Base-by-base conservation (phyloP, 1,284 basidiomycete genomes). In the Fomes fomentarius region DNA sequence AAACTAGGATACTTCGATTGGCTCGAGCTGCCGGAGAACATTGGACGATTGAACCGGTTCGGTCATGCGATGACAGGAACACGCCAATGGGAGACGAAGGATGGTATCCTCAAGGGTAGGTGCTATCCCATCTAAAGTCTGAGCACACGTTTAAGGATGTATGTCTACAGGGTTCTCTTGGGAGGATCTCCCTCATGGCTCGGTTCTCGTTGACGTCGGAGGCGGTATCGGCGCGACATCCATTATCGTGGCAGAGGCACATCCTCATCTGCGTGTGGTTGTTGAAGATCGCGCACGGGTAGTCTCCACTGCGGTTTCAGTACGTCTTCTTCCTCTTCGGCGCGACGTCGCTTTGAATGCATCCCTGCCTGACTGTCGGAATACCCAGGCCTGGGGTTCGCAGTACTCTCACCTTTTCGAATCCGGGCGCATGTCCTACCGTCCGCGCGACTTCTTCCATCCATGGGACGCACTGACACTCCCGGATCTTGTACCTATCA, bases 151-250 rank as follows among this genome's bases (percentile, higher is more conserved):
- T n/a, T n/a, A n/a, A 15, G 19, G 4, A 14, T 3, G 3, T 4
- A 7, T 40, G 15, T 21, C 7, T 7, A 15, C 45, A 88, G 87
- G 79, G 8, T 88, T 87, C 61, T 80, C 84, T 57, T 89, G 87
- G 83, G 69, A 73, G 14, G 72, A 76, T 11, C 74, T 91, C 17
- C 76, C 78, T 2, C 68, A 64, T 24, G 78, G 78, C 5, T 33
- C 61, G 38, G 69, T 80, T 6, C 71, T 91, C 19, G 82, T 91
- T 7, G 88, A 91, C 60, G 87, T 91, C 4, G 89, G 88, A 0
- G 87, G 88, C 5, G 88, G 89, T 1, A 85, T 89, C 43, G 89
- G 89, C 10, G 83, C 83, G 15, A 83, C 84, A 1, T 82, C 78
- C 26, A 82, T 90, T 78, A 58, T 82, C 43, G 78, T 91, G 25